phyloP scores from a whole-genome alignment of 148 eudicot genomes.

The Silene latifolia region DNA sequence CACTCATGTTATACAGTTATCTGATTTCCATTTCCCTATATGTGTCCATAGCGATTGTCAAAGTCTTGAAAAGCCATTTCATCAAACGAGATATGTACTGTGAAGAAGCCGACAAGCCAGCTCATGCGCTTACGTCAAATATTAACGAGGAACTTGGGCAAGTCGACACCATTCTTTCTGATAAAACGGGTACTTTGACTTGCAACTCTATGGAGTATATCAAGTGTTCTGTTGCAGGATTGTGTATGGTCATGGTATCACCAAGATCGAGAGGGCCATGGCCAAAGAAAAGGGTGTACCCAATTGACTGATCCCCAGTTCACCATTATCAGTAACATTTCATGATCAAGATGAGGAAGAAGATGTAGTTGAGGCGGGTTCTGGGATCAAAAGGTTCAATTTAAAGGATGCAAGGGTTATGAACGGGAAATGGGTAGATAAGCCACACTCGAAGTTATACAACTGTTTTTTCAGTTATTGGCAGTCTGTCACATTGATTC shows the following conservation, averaged over 20 bases:
- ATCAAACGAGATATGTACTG: conserved; percentile 88
- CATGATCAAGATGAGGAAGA: conserved; percentile 16
- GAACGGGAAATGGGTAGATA: conserved; percentile 78
- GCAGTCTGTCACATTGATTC: conserved; percentile 90
- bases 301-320: conserved; percentile 40
- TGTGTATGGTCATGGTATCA: conserved; percentile 78
- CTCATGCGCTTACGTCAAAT: no score
- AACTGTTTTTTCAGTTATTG: conserved; percentile 60
- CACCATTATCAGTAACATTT: conserved; percentile 31
- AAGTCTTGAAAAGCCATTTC: conserved; percentile 77
- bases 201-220: conserved; percentile 95
- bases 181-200: conserved; percentile 91
- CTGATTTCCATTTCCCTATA: conserved; percentile 24
- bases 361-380: neutral
- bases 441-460: conserved; percentile 64
- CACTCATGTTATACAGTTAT: conserved; percentile 67
- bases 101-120: conserved; percentile 73
- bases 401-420: conserved; percentile 72
- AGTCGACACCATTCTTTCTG: conserved; percentile 88
- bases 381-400: conserved; percentile 77
- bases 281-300: conserved; percentile 57
- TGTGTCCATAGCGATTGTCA: conserved; percentile 86
- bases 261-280: conserved; percentile 90
- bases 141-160: conserved; percentile 71
- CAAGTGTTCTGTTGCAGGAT: conserved; percentile 91